Evolutionary conservation across 2,329 filamentous ascomycete species (phyloP).

Genomic region (Verticillium dahliae): DNA sequence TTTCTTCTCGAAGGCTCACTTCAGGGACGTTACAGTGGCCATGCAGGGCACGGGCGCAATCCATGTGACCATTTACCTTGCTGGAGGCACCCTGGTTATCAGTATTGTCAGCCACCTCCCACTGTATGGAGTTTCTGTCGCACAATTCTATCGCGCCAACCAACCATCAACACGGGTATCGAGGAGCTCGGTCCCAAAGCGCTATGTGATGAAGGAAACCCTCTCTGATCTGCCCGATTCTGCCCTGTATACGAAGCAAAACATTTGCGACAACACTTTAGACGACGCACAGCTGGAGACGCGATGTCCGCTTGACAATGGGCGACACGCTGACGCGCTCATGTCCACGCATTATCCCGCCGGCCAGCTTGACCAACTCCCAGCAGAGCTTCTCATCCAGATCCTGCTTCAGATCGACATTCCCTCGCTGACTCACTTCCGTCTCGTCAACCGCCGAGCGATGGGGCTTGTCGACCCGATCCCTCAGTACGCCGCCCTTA

Average conservation of each 20-base stretch:
- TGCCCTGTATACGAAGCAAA: neutral
- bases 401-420: conserved; percentile 23
- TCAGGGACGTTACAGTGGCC: no score
- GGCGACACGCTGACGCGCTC: conserved; percentile 6
- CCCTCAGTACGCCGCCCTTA: conserved; percentile 23
- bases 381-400: conserved; percentile 19
- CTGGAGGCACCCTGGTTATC: no score
- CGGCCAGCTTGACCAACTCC: conserved; percentile 20
- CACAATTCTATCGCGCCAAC: no score
- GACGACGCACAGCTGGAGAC: conserved; percentile 12
- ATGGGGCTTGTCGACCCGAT: conserved; percentile 27
- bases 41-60: no score
- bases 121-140: no score
- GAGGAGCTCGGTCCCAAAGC: no score
- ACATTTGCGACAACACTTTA: conserved; percentile 6
- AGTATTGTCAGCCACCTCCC: no score
- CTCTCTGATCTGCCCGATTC: neutral
- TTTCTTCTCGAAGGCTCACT: no score
- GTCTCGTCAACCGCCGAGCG: conserved; percentile 24
- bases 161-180: no score
- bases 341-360: conserved; percentile 3
- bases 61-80: no score
- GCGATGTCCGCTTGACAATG: conserved; percentile 17
- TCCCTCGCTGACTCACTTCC: conserved; percentile 23
- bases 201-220: no score